phyloP scores from a whole-genome alignment of 164 flowering plant genomes.

The Cinnamomum chago region DNA sequence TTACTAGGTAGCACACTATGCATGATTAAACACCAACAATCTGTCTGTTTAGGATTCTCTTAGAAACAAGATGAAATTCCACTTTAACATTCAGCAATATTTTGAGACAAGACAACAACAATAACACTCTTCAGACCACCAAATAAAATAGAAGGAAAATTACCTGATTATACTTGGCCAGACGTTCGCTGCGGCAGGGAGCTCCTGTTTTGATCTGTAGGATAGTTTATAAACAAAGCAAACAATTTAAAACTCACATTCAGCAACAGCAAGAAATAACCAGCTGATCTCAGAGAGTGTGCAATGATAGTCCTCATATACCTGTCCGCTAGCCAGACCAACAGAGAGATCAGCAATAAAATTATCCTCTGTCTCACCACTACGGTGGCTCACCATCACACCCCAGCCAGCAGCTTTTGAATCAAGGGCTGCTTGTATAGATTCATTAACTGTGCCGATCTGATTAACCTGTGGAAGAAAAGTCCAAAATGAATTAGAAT shows the following conservation, averaged over 20 bases:
- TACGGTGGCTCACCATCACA: constrained; percentile 96
- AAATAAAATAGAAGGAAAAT: neutral
- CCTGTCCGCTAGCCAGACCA: constrained; percentile 98
- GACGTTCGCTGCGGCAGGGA: constrained; percentile 90
- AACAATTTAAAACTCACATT: neutral
- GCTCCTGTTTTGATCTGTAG: constrained; percentile 92
- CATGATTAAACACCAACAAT: neutral
- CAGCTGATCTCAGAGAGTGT: neutral
- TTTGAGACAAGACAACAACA: neutral
- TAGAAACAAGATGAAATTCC: neutral
- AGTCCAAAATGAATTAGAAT: constrained; percentile 2
- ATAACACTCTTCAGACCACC: neutral
- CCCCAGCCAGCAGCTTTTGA: constrained; percentile 99
- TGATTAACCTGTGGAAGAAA: constrained; percentile 77
- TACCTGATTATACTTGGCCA: constrained; percentile 98
- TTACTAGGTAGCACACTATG: no score
- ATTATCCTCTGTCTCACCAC: constrained; percentile 98
- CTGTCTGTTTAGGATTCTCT: neutral
- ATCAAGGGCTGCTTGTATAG: constrained; percentile 86
- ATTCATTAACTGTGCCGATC: constrained; percentile 90
- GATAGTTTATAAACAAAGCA: constrained; percentile 7
- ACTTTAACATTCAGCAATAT: neutral
- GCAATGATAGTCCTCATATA: constrained; percentile 9
- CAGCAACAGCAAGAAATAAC: neutral
- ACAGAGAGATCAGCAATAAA: constrained; percentile 97